These are phyloP conservation scores for Eugenia klotzschiana DNA, from an alignment of 441 rosid species.

Conservation along the genomic window DNA sequence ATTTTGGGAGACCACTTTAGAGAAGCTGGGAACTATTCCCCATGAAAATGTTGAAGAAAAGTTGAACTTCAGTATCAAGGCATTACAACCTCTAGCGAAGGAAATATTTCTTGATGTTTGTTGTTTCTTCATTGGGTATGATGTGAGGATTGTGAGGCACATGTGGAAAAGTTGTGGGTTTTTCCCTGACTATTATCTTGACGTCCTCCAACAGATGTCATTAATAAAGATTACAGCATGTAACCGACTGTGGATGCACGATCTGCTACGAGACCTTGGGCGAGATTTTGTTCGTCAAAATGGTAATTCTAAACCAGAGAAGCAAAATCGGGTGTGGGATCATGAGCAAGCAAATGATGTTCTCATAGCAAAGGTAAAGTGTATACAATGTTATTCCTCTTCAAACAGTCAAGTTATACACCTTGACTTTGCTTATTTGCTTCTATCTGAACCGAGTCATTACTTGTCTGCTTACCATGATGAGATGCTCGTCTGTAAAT, in stretches of 20 bases:
- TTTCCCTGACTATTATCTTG: neutral
- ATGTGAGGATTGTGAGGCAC: neutral
- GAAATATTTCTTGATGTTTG: neutral
- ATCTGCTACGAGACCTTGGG: neutral
- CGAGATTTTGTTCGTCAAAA: fast-evolving
- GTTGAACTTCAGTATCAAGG: neutral
- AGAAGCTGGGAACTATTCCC: neutral
- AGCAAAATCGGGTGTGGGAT: neutral
- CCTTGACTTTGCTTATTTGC: neutral
- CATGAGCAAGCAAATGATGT: neutral
- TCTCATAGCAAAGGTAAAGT: neutral
- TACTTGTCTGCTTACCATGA: neutral
- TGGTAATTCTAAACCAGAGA: neutral
- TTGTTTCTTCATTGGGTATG: neutral
- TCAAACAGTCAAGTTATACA: neutral
- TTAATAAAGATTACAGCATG: neutral
- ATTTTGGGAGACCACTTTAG: neutral
- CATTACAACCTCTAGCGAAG: fast-evolving
- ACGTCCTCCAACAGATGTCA: neutral
- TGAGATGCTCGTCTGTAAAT: neutral
- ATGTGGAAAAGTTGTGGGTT: neutral
- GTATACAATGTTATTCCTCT: neutral
- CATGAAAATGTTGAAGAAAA: neutral
- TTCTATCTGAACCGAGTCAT: fast-evolving
- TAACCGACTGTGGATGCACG: neutral